Conservation (phyloP, 768 basidiomycete genomes). For the Rhodotorula babjevae region DNA sequence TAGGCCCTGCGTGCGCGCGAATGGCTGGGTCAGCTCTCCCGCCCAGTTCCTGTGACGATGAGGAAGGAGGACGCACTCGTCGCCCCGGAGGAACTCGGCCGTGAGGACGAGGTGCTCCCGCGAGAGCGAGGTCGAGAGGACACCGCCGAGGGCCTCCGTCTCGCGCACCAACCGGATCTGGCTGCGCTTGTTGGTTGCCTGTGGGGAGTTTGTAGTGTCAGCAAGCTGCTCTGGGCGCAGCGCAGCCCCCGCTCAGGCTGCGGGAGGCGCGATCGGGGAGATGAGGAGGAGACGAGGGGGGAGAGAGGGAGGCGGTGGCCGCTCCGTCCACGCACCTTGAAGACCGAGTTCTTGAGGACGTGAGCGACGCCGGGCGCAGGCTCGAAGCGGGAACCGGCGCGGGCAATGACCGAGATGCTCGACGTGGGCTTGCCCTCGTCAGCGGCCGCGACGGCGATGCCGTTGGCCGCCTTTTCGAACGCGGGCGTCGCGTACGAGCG, state of each 20-base stretch:
- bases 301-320: not conserved
- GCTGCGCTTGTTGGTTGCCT: constrained; percentile 83
- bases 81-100: constrained; percentile 88
- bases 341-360: constrained; percentile 94
- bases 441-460: constrained; percentile 77
- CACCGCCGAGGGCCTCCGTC: constrained; percentile 87
- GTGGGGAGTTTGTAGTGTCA: not conserved
- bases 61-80: constrained; percentile 67
- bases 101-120: constrained; percentile 89
- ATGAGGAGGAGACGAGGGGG: not conserved
- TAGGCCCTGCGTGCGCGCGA: constrained; percentile 57
- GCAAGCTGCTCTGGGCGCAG: too few relatives aligned
- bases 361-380: constrained; percentile 83
- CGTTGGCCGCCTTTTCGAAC: constrained; percentile 54
- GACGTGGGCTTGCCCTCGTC: constrained; percentile 79
- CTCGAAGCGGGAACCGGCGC: constrained; percentile 87
- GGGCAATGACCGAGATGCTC: constrained; percentile 81
- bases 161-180: constrained; percentile 85
- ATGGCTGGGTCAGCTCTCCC: not conserved
- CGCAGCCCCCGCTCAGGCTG: not conserved
- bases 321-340: constrained; percentile 69
- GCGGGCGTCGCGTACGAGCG: constrained; percentile 27
- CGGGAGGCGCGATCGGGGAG: not conserved
- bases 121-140: constrained; percentile 74
- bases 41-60: too few relatives aligned